phyloP scores from a whole-genome alignment of 2,329 filamentous ascomycete genomes.

The Hypoxylon sp. region DNA sequence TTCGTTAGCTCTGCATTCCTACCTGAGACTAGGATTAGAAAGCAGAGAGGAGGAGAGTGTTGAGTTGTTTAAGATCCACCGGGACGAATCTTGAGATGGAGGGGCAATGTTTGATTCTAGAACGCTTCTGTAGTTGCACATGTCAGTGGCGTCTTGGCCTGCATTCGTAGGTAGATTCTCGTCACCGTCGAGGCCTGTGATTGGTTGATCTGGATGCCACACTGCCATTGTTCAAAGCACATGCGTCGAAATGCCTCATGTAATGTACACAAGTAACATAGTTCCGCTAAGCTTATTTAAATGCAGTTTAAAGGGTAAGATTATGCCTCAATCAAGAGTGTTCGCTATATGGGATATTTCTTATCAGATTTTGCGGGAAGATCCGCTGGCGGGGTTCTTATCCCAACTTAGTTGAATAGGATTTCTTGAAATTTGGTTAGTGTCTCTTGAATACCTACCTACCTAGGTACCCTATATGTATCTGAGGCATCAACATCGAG shows the following conservation, averaged over 20 bases:
- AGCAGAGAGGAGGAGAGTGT: constrained; percentile 1
- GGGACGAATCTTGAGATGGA: constrained; percentile 15
- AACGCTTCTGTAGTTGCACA: constrained; percentile 24
- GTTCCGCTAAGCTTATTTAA: background rate
- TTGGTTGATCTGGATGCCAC: constrained; percentile 42
- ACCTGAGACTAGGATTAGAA: constrained; percentile 5
- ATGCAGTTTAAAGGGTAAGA: background rate
- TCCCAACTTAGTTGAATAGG: background rate
- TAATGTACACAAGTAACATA: constrained; percentile 8
- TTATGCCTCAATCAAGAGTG: constrained; percentile 9
- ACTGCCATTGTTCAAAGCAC: constrained; percentile 21
- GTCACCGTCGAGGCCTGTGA: constrained; percentile 29
- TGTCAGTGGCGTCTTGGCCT: constrained; percentile 32
- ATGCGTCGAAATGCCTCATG: constrained; percentile 29
- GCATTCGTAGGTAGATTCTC: constrained; percentile 42
- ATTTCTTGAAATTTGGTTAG: background rate
- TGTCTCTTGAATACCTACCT: background rate
- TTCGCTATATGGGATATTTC: background rate
- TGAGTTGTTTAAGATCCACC: constrained; percentile 2
- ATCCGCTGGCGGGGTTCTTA: constrained; percentile 2
- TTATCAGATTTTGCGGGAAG: constrained; percentile 28
- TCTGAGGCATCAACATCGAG: no score
- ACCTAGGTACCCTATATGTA: no score
- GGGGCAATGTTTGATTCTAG: constrained; percentile 25
- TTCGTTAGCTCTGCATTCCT: constrained; percentile 20